These are phyloP conservation scores for Dillenia suffruticosa DNA, from an alignment of 164 flowering plant species.

Conservation along the genomic window DNA sequence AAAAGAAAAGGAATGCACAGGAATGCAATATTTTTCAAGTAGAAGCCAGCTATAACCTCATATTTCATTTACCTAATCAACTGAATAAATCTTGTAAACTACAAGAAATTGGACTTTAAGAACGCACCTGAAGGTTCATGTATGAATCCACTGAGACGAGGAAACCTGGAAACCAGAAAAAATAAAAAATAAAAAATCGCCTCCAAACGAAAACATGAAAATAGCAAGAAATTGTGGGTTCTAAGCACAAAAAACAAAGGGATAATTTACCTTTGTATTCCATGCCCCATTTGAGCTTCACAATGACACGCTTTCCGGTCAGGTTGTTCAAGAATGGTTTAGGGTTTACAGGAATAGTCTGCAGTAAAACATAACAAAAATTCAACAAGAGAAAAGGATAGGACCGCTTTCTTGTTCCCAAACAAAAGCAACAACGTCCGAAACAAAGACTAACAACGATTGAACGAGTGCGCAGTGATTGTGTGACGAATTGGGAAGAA, in stretches of 20 bases:
- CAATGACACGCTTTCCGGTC: constrained; percentile 92
- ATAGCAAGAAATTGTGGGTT: neutral
- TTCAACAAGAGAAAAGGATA: neutral
- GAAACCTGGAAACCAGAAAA: constrained; percentile 40
- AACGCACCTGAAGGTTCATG: constrained; percentile 58
- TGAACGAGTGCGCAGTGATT: no score
- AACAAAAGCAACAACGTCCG: no score
- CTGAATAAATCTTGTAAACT: neutral
- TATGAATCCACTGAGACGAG: constrained; percentile 89
- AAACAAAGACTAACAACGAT: no score
- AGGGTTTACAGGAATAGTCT: constrained; percentile 92
- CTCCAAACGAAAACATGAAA: neutral
- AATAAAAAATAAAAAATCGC: neutral
- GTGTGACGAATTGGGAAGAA: no score
- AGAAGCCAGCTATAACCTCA: neutral
- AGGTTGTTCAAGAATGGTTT: constrained; percentile 94
- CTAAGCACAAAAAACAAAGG: neutral
- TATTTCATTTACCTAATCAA: constrained; percentile 25
- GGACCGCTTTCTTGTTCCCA: no score
- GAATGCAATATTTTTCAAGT: neutral
- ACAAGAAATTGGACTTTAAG: neutral
- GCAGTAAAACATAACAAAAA: constrained; percentile 19
- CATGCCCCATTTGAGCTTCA: constrained; percentile 98
- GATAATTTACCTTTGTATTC: constrained; percentile 72
- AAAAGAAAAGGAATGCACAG: neutral